Evolutionary conservation across 148 eudicot species (phyloP).

Genomic region (Vaccinium myrtillus): DNA sequence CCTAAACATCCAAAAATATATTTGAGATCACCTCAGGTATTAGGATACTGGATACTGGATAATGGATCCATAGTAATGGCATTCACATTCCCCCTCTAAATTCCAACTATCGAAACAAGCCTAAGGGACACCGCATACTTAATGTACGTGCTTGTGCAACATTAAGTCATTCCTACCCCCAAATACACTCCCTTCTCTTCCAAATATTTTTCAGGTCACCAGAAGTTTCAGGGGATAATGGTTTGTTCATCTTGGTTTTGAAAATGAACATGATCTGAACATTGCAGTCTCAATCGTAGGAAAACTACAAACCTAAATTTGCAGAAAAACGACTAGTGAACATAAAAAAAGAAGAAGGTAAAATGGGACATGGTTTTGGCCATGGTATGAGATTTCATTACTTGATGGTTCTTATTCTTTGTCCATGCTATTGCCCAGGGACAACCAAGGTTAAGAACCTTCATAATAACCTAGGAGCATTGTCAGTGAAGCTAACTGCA

Average conservation of each 20-base stretch:
- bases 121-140: background rate
- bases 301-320: background rate
- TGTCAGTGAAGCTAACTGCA: slow-evolving; percentile 25
- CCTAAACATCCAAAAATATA: too few species aligned
- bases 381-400: background rate
- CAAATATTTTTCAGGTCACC: background rate
- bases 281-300: background rate
- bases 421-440: slow-evolving; percentile 16
- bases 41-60: background rate
- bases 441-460: slow-evolving; percentile 35
- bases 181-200: background rate
- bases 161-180: background rate
- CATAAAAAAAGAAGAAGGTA: background rate
- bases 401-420: background rate
- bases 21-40: background rate
- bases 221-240: background rate
- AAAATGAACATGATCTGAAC: background rate
- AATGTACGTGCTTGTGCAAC: background rate
- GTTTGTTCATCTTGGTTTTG: background rate
- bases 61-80: background rate
- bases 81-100: background rate
- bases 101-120: background rate
- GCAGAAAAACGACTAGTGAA: background rate
- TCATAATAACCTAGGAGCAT: slow-evolving; percentile 18
- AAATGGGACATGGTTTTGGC: background rate